Base-by-base conservation (phyloP, 2,329 filamentous ascomycete genomes). In the Hortaea sp. region DNA sequence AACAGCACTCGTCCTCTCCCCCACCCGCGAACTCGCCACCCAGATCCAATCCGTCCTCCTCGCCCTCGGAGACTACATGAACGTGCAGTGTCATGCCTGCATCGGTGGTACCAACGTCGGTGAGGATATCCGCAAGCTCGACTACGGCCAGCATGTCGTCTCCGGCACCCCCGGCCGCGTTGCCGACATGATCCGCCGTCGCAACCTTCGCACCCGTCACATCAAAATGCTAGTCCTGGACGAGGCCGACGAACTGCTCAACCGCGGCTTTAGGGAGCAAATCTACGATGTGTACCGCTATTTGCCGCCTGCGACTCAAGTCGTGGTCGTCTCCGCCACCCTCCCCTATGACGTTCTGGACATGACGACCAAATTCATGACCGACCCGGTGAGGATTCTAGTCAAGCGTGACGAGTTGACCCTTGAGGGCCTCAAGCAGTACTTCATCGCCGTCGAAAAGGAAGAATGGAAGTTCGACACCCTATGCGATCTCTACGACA, bases 361-460 rank as follows among this genome's bases (percentile, higher is more conserved):
- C 68, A 95, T 98, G 85, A 98, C 92, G 30, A 97, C 90, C 57
- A 97, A 97, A 69, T 98, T 98, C 77, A 98, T 98, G 92, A 95
- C 88, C 28, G 90, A 97, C 61, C 90, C 90, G 0, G 90, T 95
- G 40, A 85, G 90, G 55, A 94, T 97, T 62, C 78, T 97, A 28
- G 90, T 97, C 66, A 95, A 97, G 81, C 89, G 89, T 82, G 92
- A 97, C 69, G 92, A 98, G 67, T 73, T 98, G 74, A 98, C 92
- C 2, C 80, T 98, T 43, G 92, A 97, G 71, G 92, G 92, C 48
- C 76, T 98, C 43, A 97, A 97, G 74, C 92, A 98, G 68, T 98
- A 95, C 75, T 98, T 95, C 66, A 97, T 98, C 60, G 92, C 92
- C 1, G 92, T 97, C 13, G 92, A 98, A 70, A 97, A 95, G 74